These are phyloP conservation scores for Thalassiosira profunda DNA, from an alignment of 108 stramenopile species.

Conservation along the genomic window DNA sequence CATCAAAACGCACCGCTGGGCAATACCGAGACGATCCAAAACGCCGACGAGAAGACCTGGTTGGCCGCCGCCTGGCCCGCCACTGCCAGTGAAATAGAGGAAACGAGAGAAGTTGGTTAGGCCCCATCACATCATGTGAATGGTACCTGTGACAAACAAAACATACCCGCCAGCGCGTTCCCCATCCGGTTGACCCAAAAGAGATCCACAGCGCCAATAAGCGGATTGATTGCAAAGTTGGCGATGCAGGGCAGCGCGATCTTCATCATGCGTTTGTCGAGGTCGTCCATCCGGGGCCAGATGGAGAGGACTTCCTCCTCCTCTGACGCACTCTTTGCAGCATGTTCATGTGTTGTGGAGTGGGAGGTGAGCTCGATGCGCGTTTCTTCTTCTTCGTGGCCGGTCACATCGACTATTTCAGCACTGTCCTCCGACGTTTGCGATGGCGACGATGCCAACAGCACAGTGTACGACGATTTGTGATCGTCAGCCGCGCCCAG, in stretches of 20 bases:
- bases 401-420: slow-evolving; percentile 19
- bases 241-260: slow-evolving; percentile 89
- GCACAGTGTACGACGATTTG: not conserved
- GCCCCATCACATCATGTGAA: slow-evolving; percentile 42
- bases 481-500: not conserved
- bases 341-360: slow-evolving; percentile 52
- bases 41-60: slow-evolving; percentile 85
- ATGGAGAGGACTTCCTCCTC: slow-evolving; percentile 43
- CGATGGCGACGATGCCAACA: slow-evolving; percentile 2
- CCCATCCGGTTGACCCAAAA: slow-evolving; percentile 95
- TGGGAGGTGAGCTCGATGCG: slow-evolving; percentile 36
- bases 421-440: not conserved
- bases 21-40: slow-evolving; percentile 86
- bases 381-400: not conserved
- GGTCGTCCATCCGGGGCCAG: slow-evolving; percentile 74
- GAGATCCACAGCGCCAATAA: slow-evolving; percentile 87
- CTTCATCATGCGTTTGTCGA: slow-evolving; percentile 79
- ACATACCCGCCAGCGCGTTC: slow-evolving; percentile 79
- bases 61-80: slow-evolving; percentile 93
- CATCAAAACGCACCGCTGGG: slow-evolving; percentile 59
- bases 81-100: slow-evolving; percentile 87
- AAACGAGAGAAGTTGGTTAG: slow-evolving; percentile 86
- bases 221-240: slow-evolving; percentile 90
- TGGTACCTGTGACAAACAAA: not conserved
- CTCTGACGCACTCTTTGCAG: slow-evolving; percentile 45